These are phyloP conservation scores for Silene uniflora DNA, from an alignment of 148 eudicot genomes.

Conservation along the genomic window DNA sequence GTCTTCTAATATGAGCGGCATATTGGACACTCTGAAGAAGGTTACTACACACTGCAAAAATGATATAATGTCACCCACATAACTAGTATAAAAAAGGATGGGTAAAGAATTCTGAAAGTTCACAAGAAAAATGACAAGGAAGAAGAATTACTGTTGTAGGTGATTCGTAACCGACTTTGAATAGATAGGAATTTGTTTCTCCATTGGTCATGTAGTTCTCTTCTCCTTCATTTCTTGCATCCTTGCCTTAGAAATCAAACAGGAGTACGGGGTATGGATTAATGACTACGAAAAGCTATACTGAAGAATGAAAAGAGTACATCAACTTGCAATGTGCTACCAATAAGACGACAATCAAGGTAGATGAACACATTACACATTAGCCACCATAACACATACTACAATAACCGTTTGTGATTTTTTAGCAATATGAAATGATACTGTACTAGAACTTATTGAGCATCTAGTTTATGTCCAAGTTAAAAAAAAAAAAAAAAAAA, in stretches of 20 bases:
- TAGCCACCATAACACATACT: not conserved
- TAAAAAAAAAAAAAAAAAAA: no score
- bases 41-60: conserved; percentile 73
- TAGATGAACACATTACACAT: not conserved
- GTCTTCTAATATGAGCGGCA: conserved; percentile 74
- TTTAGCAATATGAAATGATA: not conserved
- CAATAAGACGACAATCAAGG: not conserved
- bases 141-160: conserved; percentile 84
- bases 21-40: conserved; percentile 76
- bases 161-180: conserved; percentile 89
- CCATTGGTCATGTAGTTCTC: conserved; percentile 58
- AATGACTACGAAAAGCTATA: not conserved
- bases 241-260: conserved; percentile 55
- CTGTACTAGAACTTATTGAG: not conserved
- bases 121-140: conserved; percentile 86
- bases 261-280: not conserved
- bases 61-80: conserved; percentile 8
- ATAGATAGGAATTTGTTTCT: conserved; percentile 73
- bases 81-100: not conserved
- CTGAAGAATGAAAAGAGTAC: not conserved
- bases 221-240: conserved; percentile 99
- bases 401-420: not conserved
- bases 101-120: conserved; percentile 22
- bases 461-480: not conserved
- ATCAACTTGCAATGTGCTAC: not conserved